These are phyloP conservation scores for Thuidium tamariscinum DNA, from an alignment of 225 moss, liverwort and hornwort genomes.

Conservation along the genomic window DNA sequence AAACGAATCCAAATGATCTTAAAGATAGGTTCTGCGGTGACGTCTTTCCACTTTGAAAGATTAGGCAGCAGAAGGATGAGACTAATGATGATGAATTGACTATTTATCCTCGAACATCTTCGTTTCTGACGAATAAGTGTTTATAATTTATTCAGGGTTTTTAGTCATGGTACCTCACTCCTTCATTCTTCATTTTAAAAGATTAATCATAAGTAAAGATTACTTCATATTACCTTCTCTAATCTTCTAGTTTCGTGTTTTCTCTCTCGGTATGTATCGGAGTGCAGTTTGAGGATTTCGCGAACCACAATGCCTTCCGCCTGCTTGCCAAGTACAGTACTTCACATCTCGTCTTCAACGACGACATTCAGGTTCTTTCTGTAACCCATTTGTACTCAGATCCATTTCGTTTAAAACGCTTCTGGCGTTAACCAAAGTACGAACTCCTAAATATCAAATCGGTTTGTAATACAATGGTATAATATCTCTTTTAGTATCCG, in stretches of 20 bases:
- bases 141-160: background rate
- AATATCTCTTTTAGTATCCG: background rate
- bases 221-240: background rate
- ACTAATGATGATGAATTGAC: background rate
- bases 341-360: constrained; percentile 75
- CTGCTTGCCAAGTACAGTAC: constrained; percentile 50
- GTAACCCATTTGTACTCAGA: background rate
- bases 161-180: background rate
- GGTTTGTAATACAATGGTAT: background rate
- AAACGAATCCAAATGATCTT: background rate
- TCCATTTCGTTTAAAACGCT: background rate
- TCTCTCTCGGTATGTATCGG: background rate
- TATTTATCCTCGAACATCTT: background rate
- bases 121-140: background rate
- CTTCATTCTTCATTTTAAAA: background rate
- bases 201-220: background rate
- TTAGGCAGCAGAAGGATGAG: background rate
- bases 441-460: background rate
- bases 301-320: constrained; percentile 78
- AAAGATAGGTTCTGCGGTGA: background rate
- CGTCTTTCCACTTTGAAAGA: background rate
- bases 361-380: constrained; percentile 62
- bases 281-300: constrained; percentile 69
- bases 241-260: background rate
- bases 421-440: background rate